Base-by-base conservation (phyloP, 768 basidiomycete species). In the Mycena chlorophos region DNA sequence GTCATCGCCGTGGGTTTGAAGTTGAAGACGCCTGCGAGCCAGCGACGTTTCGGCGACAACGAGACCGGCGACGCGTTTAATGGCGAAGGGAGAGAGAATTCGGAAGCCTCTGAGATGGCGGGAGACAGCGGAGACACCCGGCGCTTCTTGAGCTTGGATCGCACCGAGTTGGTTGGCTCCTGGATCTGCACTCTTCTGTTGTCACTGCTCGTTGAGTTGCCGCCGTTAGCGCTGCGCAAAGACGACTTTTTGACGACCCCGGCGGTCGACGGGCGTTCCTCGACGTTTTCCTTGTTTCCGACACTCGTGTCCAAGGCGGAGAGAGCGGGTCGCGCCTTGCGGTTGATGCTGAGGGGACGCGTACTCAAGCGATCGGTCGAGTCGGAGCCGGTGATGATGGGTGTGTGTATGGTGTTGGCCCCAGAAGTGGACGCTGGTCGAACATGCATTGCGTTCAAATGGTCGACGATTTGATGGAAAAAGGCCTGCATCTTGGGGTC, bases 11-110 rank as follows among this genome's bases (percentile, higher is more conserved):
- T 74, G 0, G 90, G 85, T 65, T 88, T 91, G 75, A 92, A 87
- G 67, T 84, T 89, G 81, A 98, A 95, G 38, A 97, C 80, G 64
- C 86, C 89, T 40, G 85, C 85, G 58, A 99, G 83, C 96, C 95
- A 98, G 49, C 79, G 82, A 58, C 83, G 82, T 71, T 80, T 86
- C 17, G 83, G 81, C 25, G 74, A 73, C 20, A 71, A 65, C 52
- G 69, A 71, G 52, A 72, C 71, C 52, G 76, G 75, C 26, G 80
- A 71, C 40, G 76, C 71, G 3, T 78, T 72, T n/a, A 75, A 72
- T 2, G 74, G 71, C 19, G 75, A 73, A 39, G 79, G 68, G 28
- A 54, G 56, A 39, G 58, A 61, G 54, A 70, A 68, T 37, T 69
- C 70, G 26, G 75, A 74, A 14, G 75, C 73, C 34, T 79, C 78